Evolutionary conservation across 192 early-diverging fungal genomes (phyloP).

Genomic region (Phycomyces nitens): DNA sequence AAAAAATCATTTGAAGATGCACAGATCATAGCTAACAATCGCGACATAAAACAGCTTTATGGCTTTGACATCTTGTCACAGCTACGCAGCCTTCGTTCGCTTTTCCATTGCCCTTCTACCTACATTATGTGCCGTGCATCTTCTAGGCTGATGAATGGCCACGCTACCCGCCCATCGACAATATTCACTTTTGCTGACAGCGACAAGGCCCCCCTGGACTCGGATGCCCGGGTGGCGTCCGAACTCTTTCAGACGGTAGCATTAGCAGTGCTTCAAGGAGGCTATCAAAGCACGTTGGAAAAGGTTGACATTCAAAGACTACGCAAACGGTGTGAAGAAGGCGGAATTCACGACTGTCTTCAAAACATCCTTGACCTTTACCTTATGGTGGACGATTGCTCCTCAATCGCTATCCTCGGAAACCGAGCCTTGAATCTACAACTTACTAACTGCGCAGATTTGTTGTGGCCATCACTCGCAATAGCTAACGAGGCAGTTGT

Average conservation of each 20-base stretch:
- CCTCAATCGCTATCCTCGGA: constrained; percentile 10
- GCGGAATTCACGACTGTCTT: constrained; percentile 10
- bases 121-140: background rate
- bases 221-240: background rate
- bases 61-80: constrained; percentile 12
- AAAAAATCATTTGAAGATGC: constrained; percentile 12
- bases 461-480: constrained; percentile 11
- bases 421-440: constrained; percentile 15
- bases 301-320: constrained; percentile 12
- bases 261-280: constrained; percentile 2
- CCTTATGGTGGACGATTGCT: background rate
- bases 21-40: constrained; percentile 12
- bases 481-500: constrained; percentile 17
- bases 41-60: constrained; percentile 19
- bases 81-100: background rate
- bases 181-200: constrained; percentile 2
- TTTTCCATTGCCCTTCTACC: background rate
- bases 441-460: constrained; percentile 7
- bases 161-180: background rate
- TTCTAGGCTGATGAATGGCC: background rate
- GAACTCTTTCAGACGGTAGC: constrained; percentile 25
- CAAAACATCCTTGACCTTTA: constrained; percentile 15
- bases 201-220: no score
- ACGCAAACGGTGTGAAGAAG: constrained; percentile 12
- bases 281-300: constrained; percentile 10